Conservation (phyloP, 2,329 filamentous ascomycete genomes). For the Bipolaris oryzae region DNA sequence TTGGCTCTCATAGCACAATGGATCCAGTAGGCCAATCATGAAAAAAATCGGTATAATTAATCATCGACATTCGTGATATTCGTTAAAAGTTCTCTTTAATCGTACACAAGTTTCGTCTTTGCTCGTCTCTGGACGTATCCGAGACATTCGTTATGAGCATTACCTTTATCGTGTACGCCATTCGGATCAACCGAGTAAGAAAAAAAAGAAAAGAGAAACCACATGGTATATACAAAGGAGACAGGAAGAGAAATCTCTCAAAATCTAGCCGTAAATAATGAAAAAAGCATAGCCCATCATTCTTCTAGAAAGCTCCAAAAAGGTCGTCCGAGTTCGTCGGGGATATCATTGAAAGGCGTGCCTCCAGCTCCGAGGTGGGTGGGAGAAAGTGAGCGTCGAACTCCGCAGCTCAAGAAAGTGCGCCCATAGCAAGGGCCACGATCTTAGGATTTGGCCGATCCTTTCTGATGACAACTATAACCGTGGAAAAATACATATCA, state of each 20-base stretch:
- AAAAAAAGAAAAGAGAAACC: constrained; percentile 1
- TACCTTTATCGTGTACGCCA: constrained; percentile 9
- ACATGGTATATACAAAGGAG: neutral
- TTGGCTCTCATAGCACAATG: neutral
- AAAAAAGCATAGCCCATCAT: neutral
- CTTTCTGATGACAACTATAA: constrained; percentile 39
- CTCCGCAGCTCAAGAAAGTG: constrained; percentile 4
- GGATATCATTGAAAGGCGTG: neutral
- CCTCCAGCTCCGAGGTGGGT: neutral
- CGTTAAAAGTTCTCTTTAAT: constrained; percentile 4
- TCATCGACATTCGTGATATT: neutral
- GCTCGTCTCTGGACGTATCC: neutral
- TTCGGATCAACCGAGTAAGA: neutral
- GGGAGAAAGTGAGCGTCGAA: neutral
- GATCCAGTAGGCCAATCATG: neutral
- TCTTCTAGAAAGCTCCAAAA: neutral
- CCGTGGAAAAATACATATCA: constrained; percentile 39
- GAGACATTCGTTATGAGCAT: constrained; percentile 1
- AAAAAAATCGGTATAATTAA: neutral
- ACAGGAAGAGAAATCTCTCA: neutral
- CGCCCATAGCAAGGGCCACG: constrained; percentile 38
- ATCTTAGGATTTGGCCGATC: constrained; percentile 51
- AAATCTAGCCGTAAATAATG: neutral
- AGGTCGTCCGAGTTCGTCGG: too few species aligned
- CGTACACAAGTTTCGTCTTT: constrained; percentile 8